These are phyloP conservation scores for Euphorbia corollata DNA, from an alignment of 441 rosid species.

Conservation along the genomic window DNA sequence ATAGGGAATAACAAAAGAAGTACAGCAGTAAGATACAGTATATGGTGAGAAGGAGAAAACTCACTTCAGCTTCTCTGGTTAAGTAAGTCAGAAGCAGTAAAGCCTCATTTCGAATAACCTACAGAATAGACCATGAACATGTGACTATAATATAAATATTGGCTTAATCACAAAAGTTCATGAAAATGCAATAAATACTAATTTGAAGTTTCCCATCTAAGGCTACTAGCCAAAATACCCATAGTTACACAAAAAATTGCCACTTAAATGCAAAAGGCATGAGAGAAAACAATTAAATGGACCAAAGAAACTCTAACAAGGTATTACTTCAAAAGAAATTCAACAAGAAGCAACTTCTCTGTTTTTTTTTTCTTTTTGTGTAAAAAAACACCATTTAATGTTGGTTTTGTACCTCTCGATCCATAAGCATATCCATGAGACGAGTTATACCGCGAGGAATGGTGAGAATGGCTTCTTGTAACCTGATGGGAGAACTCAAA, in stretches of 20 bases:
- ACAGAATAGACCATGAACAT: slow-evolving; percentile 25
- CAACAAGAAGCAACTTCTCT: not conserved
- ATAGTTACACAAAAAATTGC: not conserved
- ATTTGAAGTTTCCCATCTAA: not conserved
- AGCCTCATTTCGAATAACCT: slow-evolving; percentile 96
- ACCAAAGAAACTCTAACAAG: not conserved
- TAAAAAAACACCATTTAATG: not conserved
- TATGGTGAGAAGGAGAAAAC: slow-evolving; percentile 2
- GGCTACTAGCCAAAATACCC: not conserved
- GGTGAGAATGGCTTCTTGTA: slow-evolving; percentile 96
- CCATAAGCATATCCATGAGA: slow-evolving; percentile 99
- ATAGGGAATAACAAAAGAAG: slow-evolving; percentile 10
- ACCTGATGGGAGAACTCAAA: slow-evolving; percentile 59
- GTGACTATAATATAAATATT: slow-evolving; percentile 10
- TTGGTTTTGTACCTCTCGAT: slow-evolving; percentile 68
- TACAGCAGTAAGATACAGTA: slow-evolving; percentile 9
- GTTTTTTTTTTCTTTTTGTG: not conserved
- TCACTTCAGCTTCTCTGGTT: slow-evolving; percentile 98
- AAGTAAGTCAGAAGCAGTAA: slow-evolving; percentile 84
- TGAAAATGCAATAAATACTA: not conserved
- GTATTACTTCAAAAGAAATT: not conserved
- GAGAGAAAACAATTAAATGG: not conserved
- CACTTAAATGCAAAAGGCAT: not conserved
- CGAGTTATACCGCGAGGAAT: slow-evolving; percentile 97
- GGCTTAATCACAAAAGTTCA: not conserved